phyloP scores from a whole-genome alignment of 306 rosid genomes.

The Gastrolobium bilobum region DNA sequence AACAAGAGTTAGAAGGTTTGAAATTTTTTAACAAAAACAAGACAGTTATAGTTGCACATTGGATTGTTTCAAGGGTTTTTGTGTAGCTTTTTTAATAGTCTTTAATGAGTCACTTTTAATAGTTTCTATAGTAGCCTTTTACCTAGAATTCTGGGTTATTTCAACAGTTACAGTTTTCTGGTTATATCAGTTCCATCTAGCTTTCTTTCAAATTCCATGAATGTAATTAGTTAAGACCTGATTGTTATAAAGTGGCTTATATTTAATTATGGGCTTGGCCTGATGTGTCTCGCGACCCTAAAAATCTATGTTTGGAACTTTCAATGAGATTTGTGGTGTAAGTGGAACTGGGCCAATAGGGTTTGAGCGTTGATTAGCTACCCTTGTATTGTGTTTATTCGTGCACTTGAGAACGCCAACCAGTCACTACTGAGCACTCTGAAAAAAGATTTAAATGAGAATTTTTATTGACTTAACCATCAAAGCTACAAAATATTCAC shows the following conservation, averaged over 20 bases:
- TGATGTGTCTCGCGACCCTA: neutral
- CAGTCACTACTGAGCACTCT: neutral
- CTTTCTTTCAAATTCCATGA: neutral
- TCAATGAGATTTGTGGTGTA: constrained; percentile 28
- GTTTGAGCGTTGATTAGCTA: neutral
- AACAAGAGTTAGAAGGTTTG: no score
- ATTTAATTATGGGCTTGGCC: constrained; percentile 13
- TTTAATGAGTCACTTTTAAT: neutral
- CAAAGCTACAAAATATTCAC: constrained; percentile 3
- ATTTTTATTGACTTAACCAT: constrained; percentile 4
- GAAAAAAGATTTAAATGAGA: neutral
- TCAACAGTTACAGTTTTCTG: neutral
- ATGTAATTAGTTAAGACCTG: neutral
- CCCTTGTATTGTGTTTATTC: constrained; percentile 31
- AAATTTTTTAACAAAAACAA: no score
- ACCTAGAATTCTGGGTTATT: neutral
- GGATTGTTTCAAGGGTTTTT: neutral
- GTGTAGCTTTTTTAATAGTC: neutral
- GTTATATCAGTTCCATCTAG: neutral
- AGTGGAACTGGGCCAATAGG: neutral
- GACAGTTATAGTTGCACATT: neutral
- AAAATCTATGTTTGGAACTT: constrained; percentile 2
- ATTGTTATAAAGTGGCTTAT: neutral
- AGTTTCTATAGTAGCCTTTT: neutral
- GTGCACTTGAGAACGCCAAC: neutral